A percentile compares a stretch with the other conserved stretches of the same genome.
Conservation (phyloP, 805 yeast genomes). For the Wickerhamiella occidentalis region DNA sequence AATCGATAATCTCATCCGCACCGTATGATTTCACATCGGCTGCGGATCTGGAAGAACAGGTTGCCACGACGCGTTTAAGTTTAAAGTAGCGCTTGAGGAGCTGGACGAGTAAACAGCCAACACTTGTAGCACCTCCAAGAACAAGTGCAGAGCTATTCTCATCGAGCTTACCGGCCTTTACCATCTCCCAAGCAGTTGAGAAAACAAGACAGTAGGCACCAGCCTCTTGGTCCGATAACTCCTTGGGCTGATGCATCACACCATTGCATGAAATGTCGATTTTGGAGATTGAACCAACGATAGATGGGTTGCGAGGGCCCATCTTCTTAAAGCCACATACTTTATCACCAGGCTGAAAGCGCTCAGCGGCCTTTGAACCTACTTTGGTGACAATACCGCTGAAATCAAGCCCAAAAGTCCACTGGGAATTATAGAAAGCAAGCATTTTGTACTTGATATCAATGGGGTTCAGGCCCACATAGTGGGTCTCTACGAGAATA, state of each 20-base stretch:
- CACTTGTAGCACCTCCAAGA: constrained; percentile 65
- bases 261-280: constrained; percentile 30
- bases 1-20: constrained; percentile 37
- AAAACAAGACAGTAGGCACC: constrained; percentile 54
- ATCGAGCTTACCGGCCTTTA: constrained; percentile 30
- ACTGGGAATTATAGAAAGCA: constrained; percentile 5
- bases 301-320: not conserved
- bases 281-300: not conserved
- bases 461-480: constrained; percentile 52
- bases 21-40: constrained; percentile 39
- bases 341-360: constrained; percentile 43
- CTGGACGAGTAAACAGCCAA: constrained; percentile 46
- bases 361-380: constrained; percentile 34
- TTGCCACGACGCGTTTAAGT: constrained; percentile 42
- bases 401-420: constrained; percentile 50
- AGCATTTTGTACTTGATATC: constrained; percentile 40
- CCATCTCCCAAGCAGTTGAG: constrained; percentile 45
- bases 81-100: constrained; percentile 39
- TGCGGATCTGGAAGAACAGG: constrained; percentile 41
- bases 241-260: constrained; percentile 37
- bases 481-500: constrained; percentile 46
- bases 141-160: constrained; percentile 42
- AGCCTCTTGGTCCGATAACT: constrained; percentile 42
- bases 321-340: constrained; percentile 40
- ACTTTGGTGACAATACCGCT: constrained; percentile 47